These are phyloP conservation scores for Coemansia sp. DNA, from an alignment of 192 early-diverging fungal species.

Conservation along the genomic window DNA sequence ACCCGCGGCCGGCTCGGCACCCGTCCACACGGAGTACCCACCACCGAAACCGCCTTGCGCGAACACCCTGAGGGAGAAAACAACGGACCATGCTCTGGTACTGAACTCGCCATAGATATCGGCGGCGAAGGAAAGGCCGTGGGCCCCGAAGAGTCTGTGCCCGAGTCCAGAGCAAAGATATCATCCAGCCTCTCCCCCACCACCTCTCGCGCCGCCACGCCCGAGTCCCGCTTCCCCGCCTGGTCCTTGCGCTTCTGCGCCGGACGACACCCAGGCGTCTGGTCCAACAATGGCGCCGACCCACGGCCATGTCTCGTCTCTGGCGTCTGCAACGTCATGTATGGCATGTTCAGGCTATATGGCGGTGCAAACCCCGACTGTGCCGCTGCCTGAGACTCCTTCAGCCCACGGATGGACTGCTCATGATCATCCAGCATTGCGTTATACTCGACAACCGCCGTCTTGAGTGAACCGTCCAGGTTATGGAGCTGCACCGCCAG, in stretches of 20 bases:
- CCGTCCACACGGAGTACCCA: conserved; percentile 11
- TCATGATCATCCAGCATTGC: conserved; percentile 41
- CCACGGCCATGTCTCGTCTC: not conserved
- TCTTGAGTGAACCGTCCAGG: not conserved
- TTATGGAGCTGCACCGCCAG: not conserved
- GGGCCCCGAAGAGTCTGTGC: conserved; percentile 2
- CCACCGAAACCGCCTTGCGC: conserved; percentile 34
- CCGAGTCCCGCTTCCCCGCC: not conserved
- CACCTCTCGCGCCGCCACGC: not conserved
- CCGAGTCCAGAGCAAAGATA: conserved; percentile 39
- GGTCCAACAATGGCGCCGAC: not conserved
- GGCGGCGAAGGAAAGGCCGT: conserved; percentile 13
- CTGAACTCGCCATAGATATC: conserved; percentile 1
- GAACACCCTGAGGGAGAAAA: not conserved
- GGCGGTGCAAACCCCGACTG: no score
- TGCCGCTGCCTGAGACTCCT: no score
- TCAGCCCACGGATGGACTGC: conserved; percentile 21
- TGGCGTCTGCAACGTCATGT: not conserved
- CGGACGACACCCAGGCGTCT: not conserved
- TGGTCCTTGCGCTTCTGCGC: not conserved
- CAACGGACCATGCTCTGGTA: not conserved
- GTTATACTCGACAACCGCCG: conserved; percentile 18
- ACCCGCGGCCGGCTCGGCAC: not conserved
- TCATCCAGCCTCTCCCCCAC: conserved; percentile 22
- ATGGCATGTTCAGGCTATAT: no score